Conservation (phyloP, 2,329 filamentous ascomycete genomes). For the Cryphonectria japonica region DNA sequence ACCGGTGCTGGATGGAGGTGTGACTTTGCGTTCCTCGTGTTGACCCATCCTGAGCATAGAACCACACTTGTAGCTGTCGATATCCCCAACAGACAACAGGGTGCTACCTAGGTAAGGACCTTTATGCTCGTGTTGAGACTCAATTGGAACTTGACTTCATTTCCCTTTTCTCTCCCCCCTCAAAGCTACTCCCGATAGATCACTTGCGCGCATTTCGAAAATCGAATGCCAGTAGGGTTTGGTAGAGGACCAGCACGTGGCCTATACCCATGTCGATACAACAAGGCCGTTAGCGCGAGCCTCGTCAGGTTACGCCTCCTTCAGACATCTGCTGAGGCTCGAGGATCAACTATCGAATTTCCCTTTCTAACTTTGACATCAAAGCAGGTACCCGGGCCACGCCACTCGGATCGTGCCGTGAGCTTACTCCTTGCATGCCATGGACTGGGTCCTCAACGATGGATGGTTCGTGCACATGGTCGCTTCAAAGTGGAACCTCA, state of each 20-base stretch:
- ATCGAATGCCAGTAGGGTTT: neutral
- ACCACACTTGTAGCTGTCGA: neutral
- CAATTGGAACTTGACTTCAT: no score
- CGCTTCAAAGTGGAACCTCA: neutral
- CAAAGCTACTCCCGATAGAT: neutral
- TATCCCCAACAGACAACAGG: neutral
- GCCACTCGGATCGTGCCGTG: slow-evolving; percentile 4
- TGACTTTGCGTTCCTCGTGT: neutral
- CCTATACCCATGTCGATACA: neutral
- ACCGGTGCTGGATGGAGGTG: neutral
- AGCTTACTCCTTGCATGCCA: neutral
- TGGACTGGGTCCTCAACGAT: neutral
- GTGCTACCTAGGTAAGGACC: neutral
- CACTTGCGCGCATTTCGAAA: neutral
- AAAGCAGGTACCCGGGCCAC: neutral
- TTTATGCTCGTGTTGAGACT: neutral
- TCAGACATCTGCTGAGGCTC: neutral
- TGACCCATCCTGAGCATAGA: neutral
- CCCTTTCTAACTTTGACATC: neutral
- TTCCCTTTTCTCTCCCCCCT: no score
- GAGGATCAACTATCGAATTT: slow-evolving; percentile 9
- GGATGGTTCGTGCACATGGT: neutral
- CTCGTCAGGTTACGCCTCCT: neutral
- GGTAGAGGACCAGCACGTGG: neutral
- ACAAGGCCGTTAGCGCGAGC: neutral